Percentiles rank a stretch among this genome's conserved stretches.
These are phyloP conservation scores for Boletus subluridellus DNA, from an alignment of 1,284 basidiomycete genomes.

Conservation along the genomic window DNA sequence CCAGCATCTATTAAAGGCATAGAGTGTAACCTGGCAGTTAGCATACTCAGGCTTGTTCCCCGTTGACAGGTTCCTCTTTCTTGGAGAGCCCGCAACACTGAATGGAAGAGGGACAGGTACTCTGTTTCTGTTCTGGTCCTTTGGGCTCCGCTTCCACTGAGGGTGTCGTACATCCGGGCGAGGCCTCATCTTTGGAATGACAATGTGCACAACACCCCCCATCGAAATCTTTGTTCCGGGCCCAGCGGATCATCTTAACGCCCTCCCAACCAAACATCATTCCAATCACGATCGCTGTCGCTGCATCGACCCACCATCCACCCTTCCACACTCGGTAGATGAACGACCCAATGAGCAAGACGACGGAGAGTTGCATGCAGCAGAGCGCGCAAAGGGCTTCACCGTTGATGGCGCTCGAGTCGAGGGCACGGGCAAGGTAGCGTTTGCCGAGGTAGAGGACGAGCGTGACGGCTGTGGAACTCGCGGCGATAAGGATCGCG, in stretches of 20 bases:
- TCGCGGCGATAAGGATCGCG: constrained; percentile 39
- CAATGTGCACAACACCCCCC: constrained; percentile 37
- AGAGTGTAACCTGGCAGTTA: neutral
- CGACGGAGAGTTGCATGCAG: constrained; percentile 37
- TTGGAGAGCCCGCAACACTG: constrained; percentile 1
- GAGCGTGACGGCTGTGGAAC: constrained; percentile 39
- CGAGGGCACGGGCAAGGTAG: constrained; percentile 41
- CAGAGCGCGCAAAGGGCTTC: constrained; percentile 40
- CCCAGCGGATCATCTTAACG: constrained; percentile 41
- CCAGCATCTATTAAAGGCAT: neutral
- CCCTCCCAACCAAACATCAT: constrained; percentile 45
- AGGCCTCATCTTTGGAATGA: neutral
- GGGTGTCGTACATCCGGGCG: neutral
- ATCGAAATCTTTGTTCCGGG: constrained; percentile 34
- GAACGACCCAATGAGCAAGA: constrained; percentile 36
- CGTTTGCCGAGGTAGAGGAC: constrained; percentile 45
- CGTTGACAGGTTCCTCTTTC: neutral
- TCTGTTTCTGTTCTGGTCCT: constrained; percentile 3
- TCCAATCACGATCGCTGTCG: constrained; percentile 40
- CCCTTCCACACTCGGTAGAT: constrained; percentile 39
- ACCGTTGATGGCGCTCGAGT: constrained; percentile 44
- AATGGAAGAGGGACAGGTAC: neutral
- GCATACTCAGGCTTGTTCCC: constrained; percentile 3
- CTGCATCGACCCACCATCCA: constrained; percentile 49
- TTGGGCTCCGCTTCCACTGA: neutral